These are phyloP conservation scores for Trichoderma asperellum DNA, from an alignment of 2,329 filamentous ascomycete species.

Conservation along the genomic window DNA sequence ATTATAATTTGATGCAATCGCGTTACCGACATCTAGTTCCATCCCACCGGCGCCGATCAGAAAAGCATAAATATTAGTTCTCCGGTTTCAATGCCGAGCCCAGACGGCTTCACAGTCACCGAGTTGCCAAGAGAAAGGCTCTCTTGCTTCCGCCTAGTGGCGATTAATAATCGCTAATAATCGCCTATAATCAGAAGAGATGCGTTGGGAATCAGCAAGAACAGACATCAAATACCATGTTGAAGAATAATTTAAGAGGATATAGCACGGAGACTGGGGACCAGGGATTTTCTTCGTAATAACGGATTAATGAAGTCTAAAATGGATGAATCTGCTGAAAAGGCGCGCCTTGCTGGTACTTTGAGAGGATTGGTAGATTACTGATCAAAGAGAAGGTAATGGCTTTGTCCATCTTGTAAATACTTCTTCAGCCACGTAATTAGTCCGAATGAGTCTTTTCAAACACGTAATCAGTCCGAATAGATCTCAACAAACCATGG, in stretches of 20 bases:
- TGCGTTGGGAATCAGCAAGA: neutral
- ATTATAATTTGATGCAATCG: neutral
- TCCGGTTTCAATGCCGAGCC: neutral
- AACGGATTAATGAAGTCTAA: neutral
- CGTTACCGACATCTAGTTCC: neutral
- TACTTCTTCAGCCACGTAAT: neutral
- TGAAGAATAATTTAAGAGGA: neutral
- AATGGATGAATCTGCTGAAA: neutral
- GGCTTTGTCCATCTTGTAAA: neutral
- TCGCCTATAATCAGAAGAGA: neutral
- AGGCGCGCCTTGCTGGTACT: neutral
- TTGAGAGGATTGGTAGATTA: neutral
- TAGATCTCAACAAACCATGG: neutral
- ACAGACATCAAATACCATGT: neutral
- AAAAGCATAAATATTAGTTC: neutral
- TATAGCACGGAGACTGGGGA: neutral
- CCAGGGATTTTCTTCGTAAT: neutral
- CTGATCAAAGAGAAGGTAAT: neutral
- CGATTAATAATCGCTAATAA: constrained; percentile 23
- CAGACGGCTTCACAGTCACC: neutral
- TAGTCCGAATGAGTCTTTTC: neutral
- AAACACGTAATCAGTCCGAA: neutral
- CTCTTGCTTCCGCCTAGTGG: neutral
- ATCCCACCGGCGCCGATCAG: constrained; percentile 13
- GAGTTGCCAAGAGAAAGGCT: neutral